A percentile compares a stretch with the other conserved stretches of the same genome.
These are phyloP conservation scores for Aureobasidium sp. DNA, from an alignment of 2,329 filamentous ascomycete genomes.

Conservation along the genomic window DNA sequence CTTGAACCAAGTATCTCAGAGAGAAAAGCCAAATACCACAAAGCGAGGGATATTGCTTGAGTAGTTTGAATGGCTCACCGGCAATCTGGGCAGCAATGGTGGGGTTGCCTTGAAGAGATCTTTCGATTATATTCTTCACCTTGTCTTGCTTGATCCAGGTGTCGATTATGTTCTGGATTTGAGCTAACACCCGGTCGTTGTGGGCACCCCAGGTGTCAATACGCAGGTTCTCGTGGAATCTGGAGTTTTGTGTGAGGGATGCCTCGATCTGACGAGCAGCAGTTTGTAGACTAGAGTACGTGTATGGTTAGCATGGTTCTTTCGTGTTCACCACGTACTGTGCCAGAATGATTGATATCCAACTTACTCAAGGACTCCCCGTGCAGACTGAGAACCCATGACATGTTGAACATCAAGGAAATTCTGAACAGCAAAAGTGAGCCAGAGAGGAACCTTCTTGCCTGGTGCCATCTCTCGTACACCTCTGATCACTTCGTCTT, in stretches of 20 bases:
- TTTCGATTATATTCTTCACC: neutral
- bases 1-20: neutral
- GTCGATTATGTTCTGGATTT: neutral
- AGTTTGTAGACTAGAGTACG: neutral
- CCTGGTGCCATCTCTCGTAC: neutral
- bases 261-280: neutral
- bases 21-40: neutral
- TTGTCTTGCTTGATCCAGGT: conserved; percentile 5
- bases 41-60: neutral
- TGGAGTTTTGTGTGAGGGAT: neutral
- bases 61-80: neutral
- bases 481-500: conserved; percentile 4
- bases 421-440: neutral
- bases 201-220: neutral
- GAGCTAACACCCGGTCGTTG: neutral
- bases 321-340: no score
- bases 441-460: conserved; percentile 1
- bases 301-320: neutral
- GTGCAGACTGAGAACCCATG: neutral
- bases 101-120: neutral
- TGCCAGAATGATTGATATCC: no score
- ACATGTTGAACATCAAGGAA: conserved; percentile 1
- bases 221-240: neutral
- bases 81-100: neutral
- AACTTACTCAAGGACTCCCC: neutral